Evolutionary conservation across 2,329 filamentous ascomycete species (phyloP).

Genomic region (Hymenoscyphus linearis): DNA sequence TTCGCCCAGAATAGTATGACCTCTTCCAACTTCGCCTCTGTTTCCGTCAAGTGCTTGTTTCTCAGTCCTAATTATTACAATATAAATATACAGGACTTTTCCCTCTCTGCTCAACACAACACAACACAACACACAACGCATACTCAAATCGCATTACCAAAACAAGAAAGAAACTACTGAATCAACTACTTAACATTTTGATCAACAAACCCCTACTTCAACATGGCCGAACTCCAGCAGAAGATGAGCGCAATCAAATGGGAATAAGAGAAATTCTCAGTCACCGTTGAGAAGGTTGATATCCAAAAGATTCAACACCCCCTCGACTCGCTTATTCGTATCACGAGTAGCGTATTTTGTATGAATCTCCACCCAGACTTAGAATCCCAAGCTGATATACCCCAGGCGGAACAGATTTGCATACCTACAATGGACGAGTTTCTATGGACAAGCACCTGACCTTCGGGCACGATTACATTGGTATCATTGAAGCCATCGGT

Average conservation of each 20-base stretch:
- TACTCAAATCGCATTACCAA: background rate
- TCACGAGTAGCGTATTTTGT: slow-evolving; percentile 45
- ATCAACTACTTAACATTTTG: background rate
- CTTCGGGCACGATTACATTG: slow-evolving; percentile 49
- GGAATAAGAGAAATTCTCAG: slow-evolving; percentile 30
- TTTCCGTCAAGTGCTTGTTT: background rate
- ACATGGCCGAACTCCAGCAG: background rate
- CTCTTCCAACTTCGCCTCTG: background rate
- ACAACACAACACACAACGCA: background rate
- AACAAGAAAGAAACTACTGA: background rate
- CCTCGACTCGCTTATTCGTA: slow-evolving; percentile 44
- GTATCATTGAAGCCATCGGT: slow-evolving; percentile 41
- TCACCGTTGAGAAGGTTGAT: slow-evolving; percentile 51
- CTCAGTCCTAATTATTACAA: background rate
- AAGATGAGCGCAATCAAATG: slow-evolving; percentile 19
- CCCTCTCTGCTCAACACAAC: background rate
- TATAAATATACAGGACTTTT: background rate
- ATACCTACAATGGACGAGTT: slow-evolving; percentile 43
- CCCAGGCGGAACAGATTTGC: slow-evolving; percentile 31
- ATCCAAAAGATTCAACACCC: slow-evolving; percentile 36
- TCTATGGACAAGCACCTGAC: slow-evolving; percentile 8
- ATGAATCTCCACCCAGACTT: slow-evolving; percentile 32
- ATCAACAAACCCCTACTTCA: background rate
- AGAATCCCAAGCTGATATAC: background rate
- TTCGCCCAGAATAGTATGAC: background rate